Evolutionary conservation across 768 basidiomycete species (phyloP).

Genomic region (Holtermannia corniformis): DNA sequence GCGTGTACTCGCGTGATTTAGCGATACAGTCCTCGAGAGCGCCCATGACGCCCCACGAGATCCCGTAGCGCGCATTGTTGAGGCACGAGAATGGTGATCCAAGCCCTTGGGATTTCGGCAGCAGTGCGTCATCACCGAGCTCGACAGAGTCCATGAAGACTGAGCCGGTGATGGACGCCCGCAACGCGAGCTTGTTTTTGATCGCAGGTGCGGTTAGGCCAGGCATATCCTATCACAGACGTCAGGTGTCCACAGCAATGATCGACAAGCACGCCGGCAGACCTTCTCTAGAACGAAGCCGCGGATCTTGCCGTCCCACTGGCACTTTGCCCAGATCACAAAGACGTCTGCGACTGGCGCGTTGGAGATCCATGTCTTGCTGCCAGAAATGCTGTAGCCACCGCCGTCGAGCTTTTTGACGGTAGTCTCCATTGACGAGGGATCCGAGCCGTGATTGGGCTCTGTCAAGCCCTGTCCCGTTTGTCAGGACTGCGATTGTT

Average conservation of each 20-base stretch:
- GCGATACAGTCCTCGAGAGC: conserved; percentile 83
- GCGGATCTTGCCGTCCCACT: conserved; percentile 83
- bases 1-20: conserved; percentile 67
- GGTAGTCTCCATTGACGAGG: conserved; percentile 92
- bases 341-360: conserved; percentile 89
- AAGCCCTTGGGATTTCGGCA: conserved; percentile 69
- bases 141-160: conserved; percentile 85
- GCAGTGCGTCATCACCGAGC: conserved; percentile 62
- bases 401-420: conserved; percentile 70
- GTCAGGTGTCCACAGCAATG: not conserved
- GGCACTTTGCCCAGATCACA: conserved; percentile 83
- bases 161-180: conserved; percentile 49
- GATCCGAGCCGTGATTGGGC: conserved; percentile 94
- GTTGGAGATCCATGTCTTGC: conserved; percentile 97
- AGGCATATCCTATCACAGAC: conserved; percentile 53
- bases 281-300: conserved; percentile 90
- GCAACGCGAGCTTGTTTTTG: conserved; percentile 85
- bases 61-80: conserved; percentile 81
- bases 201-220: conserved; percentile 78
- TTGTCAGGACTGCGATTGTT: no score
- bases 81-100: conserved; percentile 83
- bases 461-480: conserved; percentile 73
- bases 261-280: conserved; percentile 7
- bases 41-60: conserved; percentile 93
- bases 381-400: conserved; percentile 75